A percentile compares a stretch with the other conserved stretches of the same genome.
phyloP scores from a whole-genome alignment of 2,329 filamentous ascomycete genomes.

The Penicillium verrucosum region DNA sequence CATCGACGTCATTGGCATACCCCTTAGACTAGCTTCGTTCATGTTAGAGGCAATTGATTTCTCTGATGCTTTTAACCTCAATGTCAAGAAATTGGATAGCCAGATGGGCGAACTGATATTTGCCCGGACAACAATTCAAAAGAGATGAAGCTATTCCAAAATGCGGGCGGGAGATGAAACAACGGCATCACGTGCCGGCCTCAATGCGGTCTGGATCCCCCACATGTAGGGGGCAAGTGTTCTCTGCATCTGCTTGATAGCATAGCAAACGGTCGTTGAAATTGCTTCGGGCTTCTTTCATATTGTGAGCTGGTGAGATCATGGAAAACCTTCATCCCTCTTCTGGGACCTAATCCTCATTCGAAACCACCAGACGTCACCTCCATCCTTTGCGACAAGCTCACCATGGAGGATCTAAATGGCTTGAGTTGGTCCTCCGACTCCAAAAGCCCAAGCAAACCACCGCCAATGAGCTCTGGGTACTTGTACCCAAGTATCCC shows the following conservation, averaged over 20 bases:
- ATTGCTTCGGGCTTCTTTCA: conserved; percentile 1
- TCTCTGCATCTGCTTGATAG: conserved; percentile 3
- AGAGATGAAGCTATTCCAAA: conserved; percentile 2
- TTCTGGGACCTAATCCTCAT: conserved; percentile 21
- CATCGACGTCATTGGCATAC: background rate
- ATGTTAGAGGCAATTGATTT: background rate
- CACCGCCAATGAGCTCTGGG: conserved; percentile 37
- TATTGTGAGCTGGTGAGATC: conserved; percentile 12
- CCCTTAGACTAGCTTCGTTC: background rate
- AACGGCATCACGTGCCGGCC: conserved; percentile 6
- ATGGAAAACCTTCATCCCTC: conserved; percentile 16
- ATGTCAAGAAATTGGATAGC: background rate
- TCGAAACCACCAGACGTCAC: conserved; percentile 19
- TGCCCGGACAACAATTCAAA: background rate
- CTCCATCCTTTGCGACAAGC: conserved; percentile 3
- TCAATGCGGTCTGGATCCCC: conserved; percentile 8
- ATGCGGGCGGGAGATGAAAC: background rate
- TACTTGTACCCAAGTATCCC: conserved; percentile 37
- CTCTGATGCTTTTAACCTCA: background rate
- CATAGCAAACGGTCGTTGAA: conserved; percentile 3
- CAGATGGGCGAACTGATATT: background rate
- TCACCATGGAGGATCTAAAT: conserved; percentile 47
- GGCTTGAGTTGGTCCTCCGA: conserved; percentile 46
- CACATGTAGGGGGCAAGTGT: conserved; percentile 8
- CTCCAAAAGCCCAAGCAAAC: conserved; percentile 35